Conservation (phyloP, 2,329 filamentous ascomycete genomes). For the Aspergillus hiratsukae region DNA sequence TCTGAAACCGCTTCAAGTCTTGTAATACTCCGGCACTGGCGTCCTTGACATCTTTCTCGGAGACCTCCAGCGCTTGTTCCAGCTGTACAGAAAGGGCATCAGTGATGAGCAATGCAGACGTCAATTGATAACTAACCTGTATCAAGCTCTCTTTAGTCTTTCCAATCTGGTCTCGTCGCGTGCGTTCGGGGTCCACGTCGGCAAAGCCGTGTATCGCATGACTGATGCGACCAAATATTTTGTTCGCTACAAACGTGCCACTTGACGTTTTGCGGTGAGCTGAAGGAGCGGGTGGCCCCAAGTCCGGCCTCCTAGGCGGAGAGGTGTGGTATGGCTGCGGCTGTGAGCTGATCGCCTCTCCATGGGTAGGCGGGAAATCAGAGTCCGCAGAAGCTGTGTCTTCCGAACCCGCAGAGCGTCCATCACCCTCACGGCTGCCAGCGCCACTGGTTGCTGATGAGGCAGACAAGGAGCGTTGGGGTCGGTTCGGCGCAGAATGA, state of each 20-base stretch:
- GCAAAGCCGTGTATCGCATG: constrained; percentile 96
- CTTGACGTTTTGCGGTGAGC: constrained; percentile 76
- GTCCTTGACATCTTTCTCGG: constrained; percentile 88
- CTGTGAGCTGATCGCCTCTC: constrained; percentile 56
- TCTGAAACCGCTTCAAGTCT: constrained; percentile 88
- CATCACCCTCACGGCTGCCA: constrained; percentile 36
- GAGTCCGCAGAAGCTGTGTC: constrained; percentile 91
- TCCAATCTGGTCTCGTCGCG: constrained; percentile 85
- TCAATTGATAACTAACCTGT: constrained; percentile 39
- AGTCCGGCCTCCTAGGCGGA: constrained; percentile 40
- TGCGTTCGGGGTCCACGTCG: constrained; percentile 91
- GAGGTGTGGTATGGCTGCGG: constrained; percentile 73
- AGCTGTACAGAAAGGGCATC: constrained; percentile 51
- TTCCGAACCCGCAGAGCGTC: constrained; percentile 58
- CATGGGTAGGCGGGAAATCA: constrained; percentile 87
- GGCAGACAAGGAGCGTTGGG: constrained; percentile 63
- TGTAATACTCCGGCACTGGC: constrained; percentile 83
- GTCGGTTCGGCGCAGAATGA: constrained; percentile 40
- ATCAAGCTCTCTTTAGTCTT: constrained; percentile 87
- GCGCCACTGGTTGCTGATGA: constrained; percentile 45
- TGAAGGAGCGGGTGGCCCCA: constrained; percentile 30
- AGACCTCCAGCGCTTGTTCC: constrained; percentile 83
- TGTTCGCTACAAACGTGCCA: constrained; percentile 84
- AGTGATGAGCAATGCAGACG: constrained; percentile 1
- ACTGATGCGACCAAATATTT: constrained; percentile 90